Evolutionary conservation across 106 monocot species (phyloP).

Genomic region (Allium cepa): DNA sequence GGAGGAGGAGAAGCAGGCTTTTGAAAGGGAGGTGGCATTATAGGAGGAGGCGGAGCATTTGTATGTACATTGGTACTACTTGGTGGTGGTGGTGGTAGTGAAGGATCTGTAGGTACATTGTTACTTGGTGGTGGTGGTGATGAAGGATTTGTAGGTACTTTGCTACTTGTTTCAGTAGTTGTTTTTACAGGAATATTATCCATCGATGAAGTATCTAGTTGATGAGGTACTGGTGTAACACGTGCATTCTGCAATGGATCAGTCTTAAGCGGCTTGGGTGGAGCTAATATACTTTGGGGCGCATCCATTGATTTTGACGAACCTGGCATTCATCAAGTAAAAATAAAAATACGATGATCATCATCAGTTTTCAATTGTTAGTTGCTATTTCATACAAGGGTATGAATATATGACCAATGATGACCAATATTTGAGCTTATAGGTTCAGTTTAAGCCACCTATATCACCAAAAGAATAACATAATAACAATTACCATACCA

Average conservation of each 20-base stretch:
- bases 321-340: constrained; percentile 19
- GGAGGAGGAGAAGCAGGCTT: constrained; percentile 26
- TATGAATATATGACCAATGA: neutral
- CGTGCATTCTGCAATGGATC: constrained; percentile 9
- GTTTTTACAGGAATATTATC: constrained; percentile 5
- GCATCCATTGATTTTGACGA: constrained; percentile 24
- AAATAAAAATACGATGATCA: neutral
- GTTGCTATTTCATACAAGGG: neutral
- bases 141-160: neutral
- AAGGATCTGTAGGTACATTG: constrained; percentile 3
- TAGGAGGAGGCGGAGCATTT: constrained; percentile 18
- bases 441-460: too few relatives aligned
- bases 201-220: constrained; percentile 2
- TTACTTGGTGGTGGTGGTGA: constrained; percentile 4
- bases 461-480: neutral
- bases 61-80: neutral
- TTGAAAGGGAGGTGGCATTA: constrained; percentile 14
- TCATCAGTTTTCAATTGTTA: too few relatives aligned
- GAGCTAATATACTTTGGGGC: constrained; percentile 5
- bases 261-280: constrained; percentile 17
- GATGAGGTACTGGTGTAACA: constrained; percentile 12
- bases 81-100: constrained; percentile 13
- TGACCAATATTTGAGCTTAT: neutral
- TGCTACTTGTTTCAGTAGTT: constrained; percentile 14
- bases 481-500: constrained; percentile 25